phyloP scores from a whole-genome alignment of 441 rosid species.

The Aquilaria agallochum region DNA sequence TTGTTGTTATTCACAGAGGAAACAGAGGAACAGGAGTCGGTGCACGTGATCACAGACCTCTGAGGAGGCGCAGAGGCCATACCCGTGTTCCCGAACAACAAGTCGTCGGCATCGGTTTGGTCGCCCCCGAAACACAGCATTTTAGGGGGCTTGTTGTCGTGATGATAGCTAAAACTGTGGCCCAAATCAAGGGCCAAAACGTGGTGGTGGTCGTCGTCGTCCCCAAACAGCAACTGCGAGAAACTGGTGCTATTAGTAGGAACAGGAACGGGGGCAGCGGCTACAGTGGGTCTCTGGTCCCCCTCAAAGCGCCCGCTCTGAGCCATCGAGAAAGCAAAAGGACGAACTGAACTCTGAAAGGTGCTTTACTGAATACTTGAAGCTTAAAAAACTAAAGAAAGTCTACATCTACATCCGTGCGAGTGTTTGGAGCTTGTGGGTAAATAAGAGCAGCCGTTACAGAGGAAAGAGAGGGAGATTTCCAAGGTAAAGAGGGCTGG shows the following conservation, averaged over 20 bases:
- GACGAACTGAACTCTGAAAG: constrained; percentile 4
- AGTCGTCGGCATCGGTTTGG: constrained; percentile 23
- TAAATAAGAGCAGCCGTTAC: constrained; percentile 16
- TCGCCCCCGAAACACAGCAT: constrained; percentile 79
- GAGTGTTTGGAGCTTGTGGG: neutral
- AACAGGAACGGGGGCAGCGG: neutral
- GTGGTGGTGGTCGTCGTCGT: constrained; percentile 22
- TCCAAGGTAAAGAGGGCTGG: constrained; percentile 1
- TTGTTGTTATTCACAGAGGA: constrained; percentile 27
- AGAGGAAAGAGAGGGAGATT: constrained; percentile 1
- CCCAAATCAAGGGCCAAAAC: constrained; percentile 24
- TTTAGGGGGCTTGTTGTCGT: constrained; percentile 28
- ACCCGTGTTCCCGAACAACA: constrained; percentile 7
- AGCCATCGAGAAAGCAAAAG: constrained; percentile 36
- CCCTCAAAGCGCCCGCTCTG: constrained; percentile 29
- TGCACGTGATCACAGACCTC: constrained; percentile 36
- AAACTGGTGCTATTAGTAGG: constrained; percentile 29
- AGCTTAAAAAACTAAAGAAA: constrained; percentile 4
- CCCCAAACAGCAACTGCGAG: constrained; percentile 58
- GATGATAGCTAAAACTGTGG: constrained; percentile 17
- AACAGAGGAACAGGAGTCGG: constrained; percentile 32
- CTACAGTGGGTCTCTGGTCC: constrained; percentile 24
- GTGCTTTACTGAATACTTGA: neutral
- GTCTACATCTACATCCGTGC: neutral
- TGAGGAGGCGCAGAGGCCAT: constrained; percentile 16